A percentile compares a stretch with the other conserved stretches of the same genome.
Conservation (phyloP, 495 filamentous ascomycete genomes). For the Penicillium egyptiacum region DNA sequence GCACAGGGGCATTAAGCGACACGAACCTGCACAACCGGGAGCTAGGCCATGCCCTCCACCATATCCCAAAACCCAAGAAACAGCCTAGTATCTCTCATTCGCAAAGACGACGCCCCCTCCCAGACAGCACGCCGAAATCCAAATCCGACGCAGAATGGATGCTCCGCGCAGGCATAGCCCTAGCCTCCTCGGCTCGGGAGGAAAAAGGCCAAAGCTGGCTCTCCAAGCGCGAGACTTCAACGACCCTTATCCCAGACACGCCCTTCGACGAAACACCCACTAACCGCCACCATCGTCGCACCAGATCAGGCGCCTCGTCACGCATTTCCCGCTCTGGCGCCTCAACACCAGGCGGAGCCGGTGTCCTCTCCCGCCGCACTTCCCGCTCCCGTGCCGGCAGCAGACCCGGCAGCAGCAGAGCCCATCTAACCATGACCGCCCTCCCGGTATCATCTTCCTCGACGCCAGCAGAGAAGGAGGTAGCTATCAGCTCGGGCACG, state of each 20-base stretch:
- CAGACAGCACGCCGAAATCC: conserved; percentile 14
- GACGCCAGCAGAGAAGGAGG: conserved; percentile 1
- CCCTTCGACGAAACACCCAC: conserved; percentile 14
- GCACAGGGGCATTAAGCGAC: conserved; percentile 33
- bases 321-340: conserved; percentile 37
- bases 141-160: conserved; percentile 68
- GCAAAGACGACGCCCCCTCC: conserved; percentile 10
- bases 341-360: conserved; percentile 36
- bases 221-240: conserved; percentile 67
- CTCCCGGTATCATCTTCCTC: conserved; percentile 18
- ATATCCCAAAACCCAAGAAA: conserved; percentile 22
- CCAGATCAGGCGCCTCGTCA: conserved; percentile 24
- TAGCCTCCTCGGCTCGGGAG: conserved; percentile 69
- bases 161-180: conserved; percentile 66
- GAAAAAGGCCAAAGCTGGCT: conserved; percentile 82
- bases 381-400: conserved; percentile 39
- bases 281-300: conserved; percentile 28
- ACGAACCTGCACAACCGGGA: conserved; percentile 35
- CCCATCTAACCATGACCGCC: conserved; percentile 40
- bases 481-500: conserved; percentile 1
- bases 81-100: conserved; percentile 5
- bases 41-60: conserved; percentile 27
- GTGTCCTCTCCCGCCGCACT: not conserved
- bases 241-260: conserved; percentile 57
- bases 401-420: conserved; percentile 37